Base-by-base conservation (phyloP, 2,329 filamentous ascomycete genomes). In the Mariannaea sp. region DNA sequence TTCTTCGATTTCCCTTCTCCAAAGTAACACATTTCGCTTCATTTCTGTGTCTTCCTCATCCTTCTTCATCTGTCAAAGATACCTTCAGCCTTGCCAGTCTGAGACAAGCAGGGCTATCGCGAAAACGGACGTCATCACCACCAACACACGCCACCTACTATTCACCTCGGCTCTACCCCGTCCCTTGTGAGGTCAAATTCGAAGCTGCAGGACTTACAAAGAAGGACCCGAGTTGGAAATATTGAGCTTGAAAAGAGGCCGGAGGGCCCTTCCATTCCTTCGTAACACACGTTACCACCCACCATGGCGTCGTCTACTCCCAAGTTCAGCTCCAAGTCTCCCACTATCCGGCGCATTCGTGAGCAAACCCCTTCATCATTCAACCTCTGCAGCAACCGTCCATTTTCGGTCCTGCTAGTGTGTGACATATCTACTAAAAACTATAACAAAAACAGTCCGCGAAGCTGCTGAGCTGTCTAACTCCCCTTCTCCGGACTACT, bases 381-480 rank as follows among this genome's bases (percentile, higher is more conserved):
- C 13, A 16, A 17, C 52, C n/a, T 29, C 13, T 35, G 19, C 38
- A 45, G 30, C 24, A 35, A 16, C 30, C 41, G 12, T 33, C 26
- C 12, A 35, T 17, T 10, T 3, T 13, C 17, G 19, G 13, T 17
- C 3, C 10, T 39, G 8, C 20, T 14, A 9, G 36, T 12, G n/a
- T 39, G 20, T 5, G 13, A 1, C 16, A 13, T 24, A 8, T 20
- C 14, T 16, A 14, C 32, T 55, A 30, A 50, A 46, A 35, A 7
- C 6, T n/a, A n/a, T n/a, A n/a, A 9, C 30, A 36, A 7, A 8
- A 6, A 17, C 62, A 90, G 87, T 97, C 68, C 91, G 90, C 74
- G 94, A 97, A 84, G 92, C 93, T 53, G 82, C 88, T 54, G 94
- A 97, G 71, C 84, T 99, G 50, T 86, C 90, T 56, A 80, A 79